Evolutionary conservation across 75 land plant species (phyloP), one percentile per base, ranked within the genome.

Genomic region (Gnetum montanum): DNA sequence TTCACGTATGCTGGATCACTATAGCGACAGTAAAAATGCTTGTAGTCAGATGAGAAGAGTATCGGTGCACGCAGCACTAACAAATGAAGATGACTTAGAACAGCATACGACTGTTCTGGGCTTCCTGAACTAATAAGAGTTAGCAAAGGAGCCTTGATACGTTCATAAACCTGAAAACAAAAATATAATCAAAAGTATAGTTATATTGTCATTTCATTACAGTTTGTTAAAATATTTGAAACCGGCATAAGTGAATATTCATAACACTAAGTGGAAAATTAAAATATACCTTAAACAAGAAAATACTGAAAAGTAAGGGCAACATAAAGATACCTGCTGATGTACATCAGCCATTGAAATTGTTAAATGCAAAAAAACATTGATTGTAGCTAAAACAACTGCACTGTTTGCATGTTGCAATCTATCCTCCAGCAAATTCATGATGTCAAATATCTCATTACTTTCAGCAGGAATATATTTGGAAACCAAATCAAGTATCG

Each of bases 321-420:
- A 30, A 50, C 43, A 41, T 11, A 30, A 49, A 28, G 6, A 29
- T 49, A 95, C 99, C 91, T 95, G 91, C 63, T 95, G 99, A 63
- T 95, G 99, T 29, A 90, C 85, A 68, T 95, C 96, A 31, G 92
- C 81, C 99, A 95, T 95, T 34, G 99, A 95, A 67, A 95, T 73
- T 24, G 92, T 95, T 64, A 95, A 48, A 25, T 95, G 86, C 18
- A 95, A 69, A 68, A 95, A 95, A 44, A 95, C 76, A 70, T 90
- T 95, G 64, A 77, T 86, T 22, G 97, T 90, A 20, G 99, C 99
- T 27, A 95, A 71, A 6, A 95, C 99, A 38, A 95, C 96, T 63
- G 99, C 92, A 61, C 97, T 74, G 69, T 95, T 95, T 47, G 97
- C 91, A 69, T 95, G 99, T 67, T 95, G 99, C 59, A 95, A 82